Conservation (phyloP, 2,329 filamentous ascomycete genomes). For the Calonectria multiphialidica region DNA sequence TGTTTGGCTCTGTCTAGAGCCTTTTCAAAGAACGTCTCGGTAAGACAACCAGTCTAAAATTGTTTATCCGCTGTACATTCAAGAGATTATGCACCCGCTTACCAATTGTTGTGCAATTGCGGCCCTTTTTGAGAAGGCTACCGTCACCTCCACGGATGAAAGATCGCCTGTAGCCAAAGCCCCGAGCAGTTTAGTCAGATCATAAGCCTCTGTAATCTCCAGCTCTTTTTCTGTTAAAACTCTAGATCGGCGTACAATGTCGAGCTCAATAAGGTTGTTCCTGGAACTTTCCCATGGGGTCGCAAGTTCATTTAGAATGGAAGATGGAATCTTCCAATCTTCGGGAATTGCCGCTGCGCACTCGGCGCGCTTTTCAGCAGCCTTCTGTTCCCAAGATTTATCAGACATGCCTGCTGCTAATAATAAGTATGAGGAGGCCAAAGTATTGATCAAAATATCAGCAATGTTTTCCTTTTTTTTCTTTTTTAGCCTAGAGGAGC, state of each 20-base stretch:
- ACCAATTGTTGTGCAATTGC: slow-evolving; percentile 46
- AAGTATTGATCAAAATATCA: too few relatives aligned
- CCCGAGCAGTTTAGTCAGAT: slow-evolving; percentile 50
- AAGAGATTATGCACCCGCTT: background rate
- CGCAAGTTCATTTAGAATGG: slow-evolving; percentile 8
- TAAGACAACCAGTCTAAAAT: slow-evolving; percentile 49
- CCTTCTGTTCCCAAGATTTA: background rate
- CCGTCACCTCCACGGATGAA: slow-evolving; percentile 51
- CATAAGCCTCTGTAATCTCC: slow-evolving; percentile 57
- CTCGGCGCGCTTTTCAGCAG: slow-evolving; percentile 12
- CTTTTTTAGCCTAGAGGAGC: too few relatives aligned
- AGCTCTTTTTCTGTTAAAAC: slow-evolving; percentile 56
- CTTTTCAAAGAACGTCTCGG: slow-evolving; percentile 60
- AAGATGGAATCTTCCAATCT: slow-evolving; percentile 21
- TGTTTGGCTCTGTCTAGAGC: slow-evolving; percentile 32
- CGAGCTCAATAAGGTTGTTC: slow-evolving; percentile 28
- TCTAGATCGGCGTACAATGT: slow-evolving; percentile 42
- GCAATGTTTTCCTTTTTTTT: too few relatives aligned
- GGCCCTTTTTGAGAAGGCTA: slow-evolving; percentile 45
- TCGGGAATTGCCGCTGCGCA: slow-evolving; percentile 20
- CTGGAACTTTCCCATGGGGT: slow-evolving; percentile 18
- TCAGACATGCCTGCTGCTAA: background rate
- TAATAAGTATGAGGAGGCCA: background rate
- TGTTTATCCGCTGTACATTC: background rate
- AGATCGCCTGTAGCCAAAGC: slow-evolving; percentile 48